Evolutionary conservation across 2,329 filamentous ascomycete species (phyloP), one percentile per base, ranked within the genome.

Genomic region (Fusarium brevicatenulatum): DNA sequence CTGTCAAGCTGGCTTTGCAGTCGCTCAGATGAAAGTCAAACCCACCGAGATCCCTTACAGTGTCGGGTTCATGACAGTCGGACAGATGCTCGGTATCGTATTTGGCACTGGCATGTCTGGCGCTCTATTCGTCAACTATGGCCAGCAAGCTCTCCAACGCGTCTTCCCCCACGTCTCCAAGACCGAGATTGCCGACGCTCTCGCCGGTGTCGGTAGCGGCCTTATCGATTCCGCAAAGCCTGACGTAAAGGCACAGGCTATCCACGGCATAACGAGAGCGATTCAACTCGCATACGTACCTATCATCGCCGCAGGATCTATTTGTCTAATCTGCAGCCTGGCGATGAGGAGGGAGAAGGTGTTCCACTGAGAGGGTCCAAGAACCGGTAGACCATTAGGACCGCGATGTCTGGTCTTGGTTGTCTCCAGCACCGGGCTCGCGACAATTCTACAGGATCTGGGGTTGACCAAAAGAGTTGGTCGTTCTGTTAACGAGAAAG

Each of bases 61-160:
- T n/a, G 64, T 67, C 25, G 60, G 64, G 5, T 67, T 67, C 16
- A 67, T 67, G 64, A 67, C 64, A 19, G 64, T 64, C 25, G 64
- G 64, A 4, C 64, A 67, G 16, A 67, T 67, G 64, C 37, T 64
- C 7, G 64, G 64, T 11, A 67, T 67, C 4, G 64, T 67, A 4
- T 67, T 67, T 16, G 64, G 64, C 1, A 67, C 64, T 9, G 60
- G 64, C 8, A 67, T 67, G 64, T 67, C 60, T 1, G 60, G 64
- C 19, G 64, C 60, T 3, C 1, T 67, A 9, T 67, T 67, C 2
- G 36, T 67, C 28, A 67, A 67, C 28, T 67, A 64, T 32, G 64
- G 64, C 11, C 64, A 64, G 34, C 64, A 64, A 32, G 52, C 44
- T 23, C 53, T 67, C 13, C 15, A 49, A 9, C 39, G 32, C 15